phyloP scores from a whole-genome alignment of 1,284 basidiomycete species.

The Cystobasidium sp. region DNA sequence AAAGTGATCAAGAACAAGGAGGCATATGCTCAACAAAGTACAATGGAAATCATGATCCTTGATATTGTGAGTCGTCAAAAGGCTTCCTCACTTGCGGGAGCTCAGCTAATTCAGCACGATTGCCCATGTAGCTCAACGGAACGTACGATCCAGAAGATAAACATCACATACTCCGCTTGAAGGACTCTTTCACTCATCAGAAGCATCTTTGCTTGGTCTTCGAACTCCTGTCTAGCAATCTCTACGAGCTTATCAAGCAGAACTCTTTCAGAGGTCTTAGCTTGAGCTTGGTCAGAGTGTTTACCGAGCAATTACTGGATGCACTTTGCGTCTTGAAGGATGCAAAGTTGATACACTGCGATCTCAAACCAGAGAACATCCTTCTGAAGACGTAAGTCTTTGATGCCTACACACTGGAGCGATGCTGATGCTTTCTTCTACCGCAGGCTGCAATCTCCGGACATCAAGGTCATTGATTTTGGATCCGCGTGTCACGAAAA shows the following conservation, averaged over 20 bases:
- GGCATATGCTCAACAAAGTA: constrained; percentile 98
- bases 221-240: constrained; percentile 93
- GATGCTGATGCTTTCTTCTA: constrained; percentile 3
- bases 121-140: constrained; percentile 74
- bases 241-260: constrained; percentile 99
- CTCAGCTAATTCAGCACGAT: constrained; percentile 3
- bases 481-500: constrained; percentile 98
- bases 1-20: constrained; percentile 99
- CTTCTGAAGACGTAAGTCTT: constrained; percentile 81
- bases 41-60: constrained; percentile 99
- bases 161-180: constrained; percentile 93
- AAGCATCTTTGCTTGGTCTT: constrained; percentile 97
- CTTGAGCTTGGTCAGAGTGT: constrained; percentile 96
- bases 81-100: not conserved
- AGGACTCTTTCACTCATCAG: constrained; percentile 95
- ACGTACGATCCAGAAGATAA: constrained; percentile 90
- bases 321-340: constrained; percentile 91
- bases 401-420: not conserved
- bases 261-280: constrained; percentile 98
- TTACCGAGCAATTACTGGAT: constrained; percentile 93
- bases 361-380: constrained; percentile 97
- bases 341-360: constrained; percentile 94
- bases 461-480: constrained; percentile 99
- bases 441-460: constrained; percentile 85
- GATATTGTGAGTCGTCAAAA: constrained; percentile 71